Evolutionary conservation across 1,284 basidiomycete species (phyloP), one percentile per base, ranked within the genome.

Genomic region (Xerocomus subilludens): DNA sequence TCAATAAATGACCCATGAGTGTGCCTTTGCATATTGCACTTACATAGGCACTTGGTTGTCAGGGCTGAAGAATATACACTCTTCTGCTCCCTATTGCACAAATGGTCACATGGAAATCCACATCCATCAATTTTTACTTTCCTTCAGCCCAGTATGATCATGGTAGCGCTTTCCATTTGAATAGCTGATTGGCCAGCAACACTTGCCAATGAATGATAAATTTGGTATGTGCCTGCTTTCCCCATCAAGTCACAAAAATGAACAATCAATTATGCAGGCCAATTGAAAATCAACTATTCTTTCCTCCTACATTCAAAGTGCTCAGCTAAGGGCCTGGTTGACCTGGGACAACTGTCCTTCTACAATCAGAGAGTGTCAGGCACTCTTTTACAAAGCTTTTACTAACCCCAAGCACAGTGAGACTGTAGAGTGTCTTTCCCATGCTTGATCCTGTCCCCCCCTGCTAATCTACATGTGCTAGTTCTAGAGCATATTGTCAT

Each of bases 151-250:
- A 16, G 56, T 73, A 11, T 2, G 23, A 9, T 74, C 66, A 13
- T 74, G 72, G 67, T 74, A 72, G 72, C 69, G 72, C 60, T 74
- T 74, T 23, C 59, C 59, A 30, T 74, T 74, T 35, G 64, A 78
- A 33, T 8, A 16, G 5, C 65, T 78, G 23, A 78, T 78, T 38
- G 51, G 71, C 9, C 69, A 76, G 23, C 77, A 78, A 42, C 9
- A 9, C 11, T 56, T 77, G 9, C 73, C 66, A 13, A 78, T 20
- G 2, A 77, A 77, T 10, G 36, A 70, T 35, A 70, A 71, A 49
- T 77, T 77, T 67, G 69, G 70, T 77, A 38, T 9, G 55, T 62
- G 56, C 13, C 56, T 5, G 5, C 32, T 32, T 32, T 11, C 32
- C 13, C 5, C 10, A 56, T 51, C 18, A 20, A 58, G 56, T 35